phyloP scores from a whole-genome alignment of 768 basidiomycete species.

The Guyanaporus albipodus region DNA sequence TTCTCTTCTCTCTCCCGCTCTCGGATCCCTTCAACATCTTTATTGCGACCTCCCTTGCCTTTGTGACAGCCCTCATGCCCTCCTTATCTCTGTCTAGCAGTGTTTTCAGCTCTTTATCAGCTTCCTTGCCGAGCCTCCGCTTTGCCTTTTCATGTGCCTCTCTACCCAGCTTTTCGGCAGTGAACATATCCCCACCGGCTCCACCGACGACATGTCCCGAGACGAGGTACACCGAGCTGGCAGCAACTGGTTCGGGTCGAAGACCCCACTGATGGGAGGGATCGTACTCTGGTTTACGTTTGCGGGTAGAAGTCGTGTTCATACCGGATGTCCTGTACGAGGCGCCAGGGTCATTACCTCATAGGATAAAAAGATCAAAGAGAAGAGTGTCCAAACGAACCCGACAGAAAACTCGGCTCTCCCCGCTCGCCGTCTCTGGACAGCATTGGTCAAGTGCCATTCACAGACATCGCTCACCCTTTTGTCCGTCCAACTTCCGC shows the following conservation, averaged over 20 bases:
- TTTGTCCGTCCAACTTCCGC: conserved; percentile 89
- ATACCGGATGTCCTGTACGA: conserved; percentile 67
- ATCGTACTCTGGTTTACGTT: conserved; percentile 57
- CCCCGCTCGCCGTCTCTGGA: conserved; percentile 66
- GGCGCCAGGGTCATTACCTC: not conserved
- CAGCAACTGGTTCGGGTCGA: conserved; percentile 43
- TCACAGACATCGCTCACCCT: conserved; percentile 86
- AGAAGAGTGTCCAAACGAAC: conserved; percentile 39
- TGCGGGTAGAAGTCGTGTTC: conserved; percentile 42
- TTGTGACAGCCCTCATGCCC: conserved; percentile 61
- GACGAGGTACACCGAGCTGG: conserved; percentile 69
- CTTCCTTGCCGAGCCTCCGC: conserved; percentile 54
- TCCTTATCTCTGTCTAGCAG: conserved; percentile 63
- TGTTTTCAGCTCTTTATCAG: conserved; percentile 57
- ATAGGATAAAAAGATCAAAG: not conserved
- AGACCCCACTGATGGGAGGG: conserved; percentile 75
- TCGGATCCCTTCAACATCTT: conserved; percentile 23
- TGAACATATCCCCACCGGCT: conserved; percentile 40
- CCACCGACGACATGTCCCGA: conserved; percentile 72
- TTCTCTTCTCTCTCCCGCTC: conserved; percentile 13
- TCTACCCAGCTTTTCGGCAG: conserved; percentile 71
- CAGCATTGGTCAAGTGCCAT: conserved; percentile 81
- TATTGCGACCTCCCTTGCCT: conserved; percentile 48
- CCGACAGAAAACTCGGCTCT: conserved; percentile 85
- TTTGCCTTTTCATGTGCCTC: conserved; percentile 76